A percentile compares a stretch with the other conserved stretches of the same genome.
Evolutionary conservation across 305 asterid species (phyloP).

Genomic region (Petunia hybrid): DNA sequence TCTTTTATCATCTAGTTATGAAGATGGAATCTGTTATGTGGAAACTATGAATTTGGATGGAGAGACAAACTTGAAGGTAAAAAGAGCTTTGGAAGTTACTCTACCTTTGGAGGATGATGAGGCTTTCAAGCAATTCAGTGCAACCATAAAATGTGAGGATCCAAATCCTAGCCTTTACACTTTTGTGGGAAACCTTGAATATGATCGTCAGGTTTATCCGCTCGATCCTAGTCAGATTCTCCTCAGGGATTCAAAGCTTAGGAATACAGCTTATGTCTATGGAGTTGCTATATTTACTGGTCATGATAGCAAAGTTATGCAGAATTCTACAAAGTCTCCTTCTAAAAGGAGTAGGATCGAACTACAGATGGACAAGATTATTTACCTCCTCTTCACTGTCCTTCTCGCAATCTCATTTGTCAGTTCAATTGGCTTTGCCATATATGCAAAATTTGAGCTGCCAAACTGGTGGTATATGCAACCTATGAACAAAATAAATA

Average conservation of each 20-base stretch:
- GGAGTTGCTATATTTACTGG: conserved; percentile 92
- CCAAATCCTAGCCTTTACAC: conserved; percentile 87
- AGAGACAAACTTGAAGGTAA: conserved; percentile 86
- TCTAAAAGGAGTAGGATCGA: conserved; percentile 88
- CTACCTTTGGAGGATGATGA: conserved; percentile 63
- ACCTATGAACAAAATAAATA: conserved; percentile 49
- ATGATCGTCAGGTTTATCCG: conserved; percentile 66
- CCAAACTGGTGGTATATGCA: conserved; percentile 82
- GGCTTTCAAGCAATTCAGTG: conserved; percentile 64
- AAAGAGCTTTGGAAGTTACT: conserved; percentile 70
- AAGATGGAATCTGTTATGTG: conserved; percentile 90
- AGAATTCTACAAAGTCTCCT: conserved; percentile 82
- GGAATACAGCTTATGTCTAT: conserved; percentile 74
- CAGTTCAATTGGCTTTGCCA: conserved; percentile 69
- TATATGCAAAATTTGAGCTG: conserved; percentile 60
- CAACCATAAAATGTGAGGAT: conserved; percentile 78
- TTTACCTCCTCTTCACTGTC: conserved; percentile 73
- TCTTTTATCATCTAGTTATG: conserved; percentile 87
- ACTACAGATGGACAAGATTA: conserved; percentile 78
- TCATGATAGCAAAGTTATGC: conserved; percentile 90
- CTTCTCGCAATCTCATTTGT: conserved; percentile 65
- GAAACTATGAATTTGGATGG: conserved; percentile 96
- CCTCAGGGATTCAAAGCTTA: conserved; percentile 89
- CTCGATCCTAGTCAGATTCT: conserved; percentile 85
- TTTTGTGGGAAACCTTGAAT: conserved; percentile 85